Evolutionary conservation across 2,329 filamentous ascomycete genomes (phyloP).

Genomic region (Fusarium domesticum): DNA sequence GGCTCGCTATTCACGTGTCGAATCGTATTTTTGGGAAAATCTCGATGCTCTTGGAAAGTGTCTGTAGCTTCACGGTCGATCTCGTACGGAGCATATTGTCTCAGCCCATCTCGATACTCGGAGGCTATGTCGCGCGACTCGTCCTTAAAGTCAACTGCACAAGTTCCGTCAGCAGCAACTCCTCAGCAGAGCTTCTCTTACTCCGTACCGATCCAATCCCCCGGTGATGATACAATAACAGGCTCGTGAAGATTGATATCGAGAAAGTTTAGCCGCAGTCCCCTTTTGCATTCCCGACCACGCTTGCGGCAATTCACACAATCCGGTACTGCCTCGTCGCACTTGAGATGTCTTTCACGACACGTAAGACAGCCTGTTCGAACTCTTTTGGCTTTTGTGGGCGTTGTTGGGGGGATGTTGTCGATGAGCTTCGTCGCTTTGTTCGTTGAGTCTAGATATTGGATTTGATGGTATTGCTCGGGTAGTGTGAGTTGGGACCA

Average conservation of each 20-base stretch:
- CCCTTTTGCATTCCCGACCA: conserved; percentile 78
- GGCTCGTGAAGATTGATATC: conserved; percentile 73
- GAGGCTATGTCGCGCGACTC: conserved; percentile 88
- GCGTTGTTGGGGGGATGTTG: not conserved
- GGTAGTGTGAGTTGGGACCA: not conserved
- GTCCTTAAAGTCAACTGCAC: conserved; percentile 72
- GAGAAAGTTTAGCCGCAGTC: conserved; percentile 86
- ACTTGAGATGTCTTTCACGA: conserved; percentile 85
- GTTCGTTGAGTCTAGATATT: not conserved
- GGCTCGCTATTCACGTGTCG: not conserved
- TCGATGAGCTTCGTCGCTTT: not conserved
- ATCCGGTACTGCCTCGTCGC: conserved; percentile 67
- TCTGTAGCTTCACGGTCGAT: not conserved
- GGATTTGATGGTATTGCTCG: not conserved
- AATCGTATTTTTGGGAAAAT: too few relatives aligned
- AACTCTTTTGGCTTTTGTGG: conserved; percentile 63
- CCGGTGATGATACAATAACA: conserved; percentile 43
- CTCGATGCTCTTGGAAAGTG: not conserved
- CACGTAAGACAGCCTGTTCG: conserved; percentile 90
- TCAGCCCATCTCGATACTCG: conserved; percentile 78
- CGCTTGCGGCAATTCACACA: conserved; percentile 85
- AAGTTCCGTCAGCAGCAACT: not conserved
- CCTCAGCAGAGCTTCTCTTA: conserved; percentile 9
- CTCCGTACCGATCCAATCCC: conserved; percentile 26
- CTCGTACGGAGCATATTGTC: conserved; percentile 59